A percentile compares a stretch with the other conserved stretches of the same genome.
phyloP scores from a whole-genome alignment of 306 rosid species.

The Prunus fruticosa region DNA sequence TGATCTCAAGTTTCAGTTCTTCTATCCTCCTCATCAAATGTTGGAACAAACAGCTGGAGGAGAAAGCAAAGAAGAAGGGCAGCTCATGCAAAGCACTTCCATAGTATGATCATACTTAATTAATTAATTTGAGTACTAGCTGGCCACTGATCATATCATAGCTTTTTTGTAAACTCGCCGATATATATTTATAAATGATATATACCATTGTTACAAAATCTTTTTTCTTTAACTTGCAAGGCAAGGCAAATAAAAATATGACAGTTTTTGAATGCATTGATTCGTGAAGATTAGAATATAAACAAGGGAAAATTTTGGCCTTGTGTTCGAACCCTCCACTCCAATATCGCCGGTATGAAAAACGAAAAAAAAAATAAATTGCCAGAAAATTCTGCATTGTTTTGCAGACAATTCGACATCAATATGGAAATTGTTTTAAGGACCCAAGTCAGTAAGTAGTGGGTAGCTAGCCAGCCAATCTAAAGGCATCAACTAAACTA shows the following conservation, averaged over 20 bases:
- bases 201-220: neutral
- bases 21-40: slow-evolving; percentile 36
- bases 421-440: neutral
- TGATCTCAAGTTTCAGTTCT: slow-evolving; percentile 27
- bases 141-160: no score
- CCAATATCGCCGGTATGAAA: no score
- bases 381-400: neutral
- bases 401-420: neutral
- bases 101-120: neutral
- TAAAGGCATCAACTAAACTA: neutral
- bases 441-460: neutral
- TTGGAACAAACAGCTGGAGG: slow-evolving; percentile 32
- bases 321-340: no score
- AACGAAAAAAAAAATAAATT: no score
- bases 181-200: neutral
- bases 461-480: neutral
- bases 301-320: no score
- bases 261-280: no score
- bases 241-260: neutral
- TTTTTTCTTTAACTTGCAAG: neutral
- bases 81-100: slow-evolving; percentile 35
- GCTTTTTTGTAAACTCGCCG: neutral
- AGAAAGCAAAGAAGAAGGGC: slow-evolving; percentile 37
- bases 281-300: no score
- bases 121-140: neutral